phyloP scores from a whole-genome alignment of 2,329 filamentous ascomycete species.

The Huntiella omanensis region DNA sequence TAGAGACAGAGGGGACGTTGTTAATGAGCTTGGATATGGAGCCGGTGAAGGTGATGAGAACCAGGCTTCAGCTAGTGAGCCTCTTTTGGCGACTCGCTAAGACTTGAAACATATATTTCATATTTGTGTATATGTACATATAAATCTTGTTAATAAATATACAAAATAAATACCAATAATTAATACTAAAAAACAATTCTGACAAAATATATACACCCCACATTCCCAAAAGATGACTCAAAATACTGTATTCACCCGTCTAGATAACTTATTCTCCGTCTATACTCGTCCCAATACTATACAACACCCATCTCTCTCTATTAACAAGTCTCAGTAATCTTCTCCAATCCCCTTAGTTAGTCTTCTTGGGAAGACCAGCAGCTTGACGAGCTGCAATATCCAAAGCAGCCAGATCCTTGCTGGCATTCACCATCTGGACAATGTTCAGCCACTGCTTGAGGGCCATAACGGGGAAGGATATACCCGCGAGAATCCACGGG shows the following conservation, averaged over 20 bases:
- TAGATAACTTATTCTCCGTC: too few relatives aligned
- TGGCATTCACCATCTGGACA: slow-evolving; percentile 83
- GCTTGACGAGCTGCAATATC: slow-evolving; percentile 47
- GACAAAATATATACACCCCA: too few relatives aligned
- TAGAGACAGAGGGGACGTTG: not conserved
- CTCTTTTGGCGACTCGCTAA: not conserved
- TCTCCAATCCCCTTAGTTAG: slow-evolving; percentile 12
- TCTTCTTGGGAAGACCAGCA: slow-evolving; percentile 32
- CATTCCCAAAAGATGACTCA: too few relatives aligned
- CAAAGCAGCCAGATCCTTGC: slow-evolving; percentile 82
- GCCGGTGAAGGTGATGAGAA: slow-evolving; percentile 1
- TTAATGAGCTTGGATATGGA: slow-evolving; percentile 9
- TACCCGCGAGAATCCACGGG: slow-evolving; percentile 52
- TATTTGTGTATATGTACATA: not conserved
- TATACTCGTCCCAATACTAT: too few relatives aligned
- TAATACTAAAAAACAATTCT: not conserved
- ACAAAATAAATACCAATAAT: slow-evolving; percentile 3
- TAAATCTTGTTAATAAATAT: not conserved
- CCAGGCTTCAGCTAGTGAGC: not conserved
- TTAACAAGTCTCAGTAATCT: too few relatives aligned
- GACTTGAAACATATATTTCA: not conserved
- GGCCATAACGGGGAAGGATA: slow-evolving; percentile 74
- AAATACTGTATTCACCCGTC: too few relatives aligned
- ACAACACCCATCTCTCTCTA: too few relatives aligned
- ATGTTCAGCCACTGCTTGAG: slow-evolving; percentile 90